Conservation (phyloP, 1,284 basidiomycete genomes). For the Ustanciosporium gigantosporum region DNA sequence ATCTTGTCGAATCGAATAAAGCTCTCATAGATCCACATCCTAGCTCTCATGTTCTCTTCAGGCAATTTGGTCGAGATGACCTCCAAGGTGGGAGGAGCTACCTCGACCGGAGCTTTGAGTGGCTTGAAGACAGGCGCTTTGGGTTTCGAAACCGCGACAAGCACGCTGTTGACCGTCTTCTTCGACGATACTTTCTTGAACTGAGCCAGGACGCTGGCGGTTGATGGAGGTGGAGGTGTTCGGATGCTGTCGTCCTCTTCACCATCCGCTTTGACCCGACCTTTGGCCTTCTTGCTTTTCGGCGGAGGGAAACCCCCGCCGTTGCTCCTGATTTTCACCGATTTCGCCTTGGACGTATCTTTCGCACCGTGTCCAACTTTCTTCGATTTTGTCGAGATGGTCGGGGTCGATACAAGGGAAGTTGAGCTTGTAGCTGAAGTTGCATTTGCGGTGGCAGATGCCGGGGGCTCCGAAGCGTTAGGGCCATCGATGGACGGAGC, state of each 20-base stretch:
- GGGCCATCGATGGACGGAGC: background rate
- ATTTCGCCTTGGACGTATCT: constrained; percentile 10
- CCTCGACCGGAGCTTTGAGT: constrained; percentile 25
- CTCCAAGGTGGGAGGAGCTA: constrained; percentile 23
- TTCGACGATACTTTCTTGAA: constrained; percentile 6
- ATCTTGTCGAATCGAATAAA: constrained; percentile 51
- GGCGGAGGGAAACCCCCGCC: too few species aligned
- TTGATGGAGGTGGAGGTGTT: constrained; percentile 19
- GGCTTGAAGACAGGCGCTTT: constrained; percentile 15
- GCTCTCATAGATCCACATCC: constrained; percentile 53
- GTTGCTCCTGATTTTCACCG: constrained; percentile 5
- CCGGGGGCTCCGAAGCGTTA: background rate
- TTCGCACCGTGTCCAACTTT: too few species aligned
- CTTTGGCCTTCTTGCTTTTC: constrained; percentile 6
- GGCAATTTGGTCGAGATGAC: constrained; percentile 37
- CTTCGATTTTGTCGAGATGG: constrained; percentile 4
- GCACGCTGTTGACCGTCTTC: constrained; percentile 15
- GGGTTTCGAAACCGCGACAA: constrained; percentile 1
- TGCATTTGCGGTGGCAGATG: background rate
- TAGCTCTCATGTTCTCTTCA: constrained; percentile 41
- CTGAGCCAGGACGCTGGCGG: too few species aligned
- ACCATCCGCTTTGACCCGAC: constrained; percentile 4
- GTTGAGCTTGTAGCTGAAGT: background rate
- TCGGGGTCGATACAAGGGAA: background rate
- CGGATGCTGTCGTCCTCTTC: constrained; percentile 17